Evolutionary conservation across 176 grass and related monocot species (phyloP).

Genomic region (Oryza rufipogon): DNA sequence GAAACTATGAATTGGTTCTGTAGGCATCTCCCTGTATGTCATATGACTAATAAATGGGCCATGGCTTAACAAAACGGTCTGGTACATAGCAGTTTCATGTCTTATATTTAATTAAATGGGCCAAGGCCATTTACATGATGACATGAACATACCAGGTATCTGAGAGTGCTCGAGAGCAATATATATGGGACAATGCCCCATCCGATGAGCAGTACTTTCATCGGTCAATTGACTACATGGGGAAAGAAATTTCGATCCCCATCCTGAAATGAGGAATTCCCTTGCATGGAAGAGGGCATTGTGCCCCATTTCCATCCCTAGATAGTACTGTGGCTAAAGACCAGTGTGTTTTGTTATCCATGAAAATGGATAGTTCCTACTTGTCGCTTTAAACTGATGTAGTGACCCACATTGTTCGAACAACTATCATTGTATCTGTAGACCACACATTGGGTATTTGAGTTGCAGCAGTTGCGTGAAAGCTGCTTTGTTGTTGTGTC

Average conservation of each 20-base stretch:
- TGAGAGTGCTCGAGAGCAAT: neutral
- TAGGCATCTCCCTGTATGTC: too few species aligned
- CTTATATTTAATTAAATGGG: too few species aligned
- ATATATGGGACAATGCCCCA: neutral
- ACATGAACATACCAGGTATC: neutral
- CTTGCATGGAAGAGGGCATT: neutral
- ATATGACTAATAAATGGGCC: neutral
- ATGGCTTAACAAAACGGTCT: neutral
- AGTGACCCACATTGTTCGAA: slow-evolving; percentile 3
- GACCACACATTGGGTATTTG: slow-evolving; percentile 20
- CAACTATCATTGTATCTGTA: neutral
- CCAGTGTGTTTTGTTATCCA: neutral
- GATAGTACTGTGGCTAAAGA: neutral
- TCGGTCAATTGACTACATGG: neutral
- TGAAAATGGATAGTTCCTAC: neutral
- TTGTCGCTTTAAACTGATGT: neutral
- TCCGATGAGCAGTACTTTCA: neutral
- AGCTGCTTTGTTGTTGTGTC: neutral
- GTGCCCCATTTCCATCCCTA: neutral
- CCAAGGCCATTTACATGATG: too few species aligned
- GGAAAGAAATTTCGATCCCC: neutral
- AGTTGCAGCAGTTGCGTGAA: slow-evolving; percentile 28
- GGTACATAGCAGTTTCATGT: neutral
- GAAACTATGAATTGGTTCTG: too few species aligned
- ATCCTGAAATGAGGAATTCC: neutral